Evolutionary conservation across 176 grass and related monocot genomes (phyloP), one percentile per base, ranked within the genome.

Genomic region (Zea luxurians): DNA sequence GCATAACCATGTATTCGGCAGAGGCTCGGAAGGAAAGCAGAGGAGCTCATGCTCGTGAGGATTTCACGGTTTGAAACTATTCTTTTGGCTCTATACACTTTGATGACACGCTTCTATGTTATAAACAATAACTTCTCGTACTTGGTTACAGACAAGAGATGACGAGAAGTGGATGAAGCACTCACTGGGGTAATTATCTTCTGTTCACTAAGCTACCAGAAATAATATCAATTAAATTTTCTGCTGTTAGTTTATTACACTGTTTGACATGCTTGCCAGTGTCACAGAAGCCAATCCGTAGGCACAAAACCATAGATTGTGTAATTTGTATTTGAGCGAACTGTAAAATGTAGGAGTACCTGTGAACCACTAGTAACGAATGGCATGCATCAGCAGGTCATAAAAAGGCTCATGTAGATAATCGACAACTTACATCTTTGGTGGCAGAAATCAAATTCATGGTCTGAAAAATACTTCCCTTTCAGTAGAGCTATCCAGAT

Each of bases 1-100:
- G 78, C 76, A 88, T 97, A 80, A 97, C 91, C 38, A 97, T 97
- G 91, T 62, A 91, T 81, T 97, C 94, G 42, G 91, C 94, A 7
- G 94, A 97, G 82, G 94, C 94, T 73, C 88, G 89, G 69, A 93
- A 97, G 66, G 94, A 97, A 75, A 97, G 94, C 47, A 86, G 94
- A 86, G 91, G 94, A 68, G 94, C 94, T 74, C 94, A 97, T 82
- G 94, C 94, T 80, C 91, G 91, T 34, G 94, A 97, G 82, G 91
- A 97, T 84, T 97, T 97, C 82, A 84, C 89, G 86, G 91, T 93
- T 48, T 71, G 77, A 46, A 68, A 54, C 64, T 77, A 61, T 17
- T 66, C 55, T 59, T 41, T 9, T 75, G 13, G n/a, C 2, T 35
- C 15, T 53, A 42, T 42, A 42, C 41, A 53, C 15, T 53, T 20